phyloP scores from a whole-genome alignment of 148 eudicot species.

The Arbutus unedo region DNA sequence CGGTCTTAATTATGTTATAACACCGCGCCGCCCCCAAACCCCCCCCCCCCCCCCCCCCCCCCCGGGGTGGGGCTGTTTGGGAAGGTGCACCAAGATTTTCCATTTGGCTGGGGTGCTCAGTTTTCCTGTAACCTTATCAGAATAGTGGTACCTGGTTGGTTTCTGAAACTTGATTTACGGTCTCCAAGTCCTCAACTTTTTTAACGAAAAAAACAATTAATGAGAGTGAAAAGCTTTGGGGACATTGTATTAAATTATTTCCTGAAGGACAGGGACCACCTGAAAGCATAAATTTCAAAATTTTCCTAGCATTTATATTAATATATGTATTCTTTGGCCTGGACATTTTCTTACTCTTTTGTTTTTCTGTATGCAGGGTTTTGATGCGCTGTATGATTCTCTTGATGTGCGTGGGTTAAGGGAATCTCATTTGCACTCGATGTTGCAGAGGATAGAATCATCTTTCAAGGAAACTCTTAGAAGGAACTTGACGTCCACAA shows the following conservation, averaged over 20 bases:
- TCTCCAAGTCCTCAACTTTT: background rate
- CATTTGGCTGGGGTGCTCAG: too few species aligned
- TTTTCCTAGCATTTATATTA: background rate
- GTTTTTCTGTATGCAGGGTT: slow-evolving; percentile 45
- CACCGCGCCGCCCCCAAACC: background rate
- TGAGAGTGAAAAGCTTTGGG: background rate
- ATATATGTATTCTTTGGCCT: background rate
- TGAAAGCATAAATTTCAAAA: background rate
- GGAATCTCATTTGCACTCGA: slow-evolving; percentile 68
- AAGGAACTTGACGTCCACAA: slow-evolving; percentile 26
- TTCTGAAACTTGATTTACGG: slow-evolving; percentile 2
- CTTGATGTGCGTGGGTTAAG: slow-evolving; percentile 81
- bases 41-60: background rate
- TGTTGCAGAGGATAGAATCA: slow-evolving; percentile 60
- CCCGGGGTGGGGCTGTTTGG: too few species aligned
- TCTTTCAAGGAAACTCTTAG: slow-evolving; percentile 56
- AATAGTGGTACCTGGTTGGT: slow-evolving; percentile 5
- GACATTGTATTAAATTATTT: slow-evolving; percentile 6
- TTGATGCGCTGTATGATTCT: slow-evolving; percentile 66
- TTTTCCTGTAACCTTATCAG: background rate
- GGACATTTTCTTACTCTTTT: background rate
- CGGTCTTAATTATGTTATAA: too few species aligned
- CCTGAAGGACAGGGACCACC: background rate
- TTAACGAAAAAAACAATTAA: background rate
- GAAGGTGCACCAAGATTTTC: background rate